phyloP scores from a whole-genome alignment of 495 filamentous ascomycete species.

The Stereocaulon alpinum region DNA sequence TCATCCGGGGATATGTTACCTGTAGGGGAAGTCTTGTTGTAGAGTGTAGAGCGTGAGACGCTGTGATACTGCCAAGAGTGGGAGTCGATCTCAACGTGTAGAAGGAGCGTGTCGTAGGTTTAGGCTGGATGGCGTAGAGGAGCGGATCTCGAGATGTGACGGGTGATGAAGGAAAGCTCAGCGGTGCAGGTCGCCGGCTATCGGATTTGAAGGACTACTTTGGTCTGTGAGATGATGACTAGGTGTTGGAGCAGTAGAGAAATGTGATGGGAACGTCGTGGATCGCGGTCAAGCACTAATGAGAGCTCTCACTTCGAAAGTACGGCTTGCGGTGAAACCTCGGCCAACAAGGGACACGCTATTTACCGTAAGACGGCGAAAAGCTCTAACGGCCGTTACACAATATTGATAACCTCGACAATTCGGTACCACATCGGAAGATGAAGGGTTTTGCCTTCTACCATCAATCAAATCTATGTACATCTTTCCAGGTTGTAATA shows the following conservation, averaged over 20 bases:
- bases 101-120: conserved; percentile 16
- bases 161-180: conserved; percentile 23
- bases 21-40: background rate
- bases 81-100: background rate
- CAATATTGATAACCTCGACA: background rate
- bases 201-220: background rate
- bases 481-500: background rate
- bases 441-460: background rate
- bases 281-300: background rate
- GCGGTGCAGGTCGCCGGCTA: conserved; percentile 43
- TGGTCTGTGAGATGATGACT: background rate
- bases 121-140: conserved; percentile 22
- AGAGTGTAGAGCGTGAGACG: background rate
- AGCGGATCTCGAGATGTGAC: background rate
- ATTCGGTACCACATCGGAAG: background rate
- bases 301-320: background rate
- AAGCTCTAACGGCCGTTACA: background rate
- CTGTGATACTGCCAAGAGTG: background rate
- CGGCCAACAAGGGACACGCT: background rate
- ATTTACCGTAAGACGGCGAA: background rate
- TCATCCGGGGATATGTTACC: background rate
- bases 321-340: background rate
- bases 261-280: conserved; percentile 3
- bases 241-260: background rate
- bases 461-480: background rate